Evolutionary conservation across 2,329 filamentous ascomycete genomes (phyloP), one percentile per base, ranked within the genome.

Genomic region (Microascus cirrosus): DNA sequence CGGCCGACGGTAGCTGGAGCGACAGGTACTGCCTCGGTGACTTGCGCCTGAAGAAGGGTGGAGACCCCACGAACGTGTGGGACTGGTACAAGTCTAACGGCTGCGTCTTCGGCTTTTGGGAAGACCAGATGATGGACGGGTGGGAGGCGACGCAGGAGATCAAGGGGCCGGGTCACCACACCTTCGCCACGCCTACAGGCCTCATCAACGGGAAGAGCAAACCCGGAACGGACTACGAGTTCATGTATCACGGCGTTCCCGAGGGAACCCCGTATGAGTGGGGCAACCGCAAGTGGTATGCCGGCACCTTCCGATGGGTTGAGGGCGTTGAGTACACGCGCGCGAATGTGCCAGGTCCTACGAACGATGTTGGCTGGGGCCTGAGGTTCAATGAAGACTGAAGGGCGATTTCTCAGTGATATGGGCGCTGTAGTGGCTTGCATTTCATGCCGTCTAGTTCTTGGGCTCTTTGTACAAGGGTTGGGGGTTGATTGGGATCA

Each of bases 21-120:
- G 58, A 52, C 53, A 62, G 57, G 42, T 66, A 66, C 58, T 66
- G 64, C 57, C 59, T 66, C 2, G 64, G 62, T 0, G 64, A 66
- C 59, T 60, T 66, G 2, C 64, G 64, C 0, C 61, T 66, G 1
- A 60, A 60, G 18, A 64, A 62, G 55, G 63, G 63, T 15, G 64
- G 64, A 13, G 59, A 66, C 57, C 64, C 64, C 11, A 63, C 64
- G 0, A 61, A 65, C 53, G 62, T 64, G 1, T 65, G 64, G 64
- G 64, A 66, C 54, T 66, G 64, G 64, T 64, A 65, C 54, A 66
- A 66, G 62, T 65, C 64, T 2, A 65, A 65, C 36, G 64, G 64
- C 34, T 66, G 64, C 48, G 60, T 66, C 0, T 64, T 66, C 52
- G 64, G 64, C 18, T 65, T 64, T 2, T 51, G 62, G 32, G 63